Base-by-base conservation (phyloP, 1,284 basidiomycete genomes). In the Ustilago esculenta region DNA sequence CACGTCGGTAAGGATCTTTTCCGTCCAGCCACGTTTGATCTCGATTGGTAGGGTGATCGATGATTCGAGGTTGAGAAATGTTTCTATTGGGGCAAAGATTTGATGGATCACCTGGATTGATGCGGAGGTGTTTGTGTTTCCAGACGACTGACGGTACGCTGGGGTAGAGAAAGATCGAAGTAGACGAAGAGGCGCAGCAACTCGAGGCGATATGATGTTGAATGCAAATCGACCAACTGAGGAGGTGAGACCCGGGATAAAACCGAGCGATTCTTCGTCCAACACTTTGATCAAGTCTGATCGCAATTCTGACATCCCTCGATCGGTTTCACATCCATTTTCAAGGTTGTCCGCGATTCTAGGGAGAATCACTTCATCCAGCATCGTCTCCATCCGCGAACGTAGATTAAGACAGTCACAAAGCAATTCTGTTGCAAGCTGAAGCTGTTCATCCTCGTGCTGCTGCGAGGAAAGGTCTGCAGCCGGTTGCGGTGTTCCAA, bases 101-200 rank as follows among this genome's bases (percentile, higher is more conserved):
- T 60, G 48, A 2, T 23, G 15, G 10, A 65, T 48, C 14, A 79
- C 56, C 15, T 54, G 44, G 4, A 54, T 42, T 6, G 51, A 35
- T 10, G 70, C 35, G 14, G 27, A 7, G 3, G 21, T 20, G n/a
- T 11, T 30, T 9, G 21, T 20, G n/a, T 11, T 30, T 9, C 18
- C 23, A 5, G 23, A 25, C 18, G 51, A 33, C 12, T 33, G n/a
- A 1, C 92, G 86, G 73, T 92, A 91, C 72, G 92, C 21, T 1
- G 58, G 91, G 1, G 90, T 90, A 0, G 92, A 91, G 72, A 96
- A 91, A 0, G 91, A 91, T 41, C 92, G 88, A 43, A 97, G 91
- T 10, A 91, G 88, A 32, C 91, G 87, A 36, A 98, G 86, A 3
- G 91, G 89, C 72, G 96, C 94, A 61, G 88, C 89, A 68, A 90